Percentiles rank a stretch among this genome's conserved stretches.
These are phyloP conservation scores for Saccharomycopsis fermentans DNA, from an alignment of 805 yeast species.

Conservation along the genomic window DNA sequence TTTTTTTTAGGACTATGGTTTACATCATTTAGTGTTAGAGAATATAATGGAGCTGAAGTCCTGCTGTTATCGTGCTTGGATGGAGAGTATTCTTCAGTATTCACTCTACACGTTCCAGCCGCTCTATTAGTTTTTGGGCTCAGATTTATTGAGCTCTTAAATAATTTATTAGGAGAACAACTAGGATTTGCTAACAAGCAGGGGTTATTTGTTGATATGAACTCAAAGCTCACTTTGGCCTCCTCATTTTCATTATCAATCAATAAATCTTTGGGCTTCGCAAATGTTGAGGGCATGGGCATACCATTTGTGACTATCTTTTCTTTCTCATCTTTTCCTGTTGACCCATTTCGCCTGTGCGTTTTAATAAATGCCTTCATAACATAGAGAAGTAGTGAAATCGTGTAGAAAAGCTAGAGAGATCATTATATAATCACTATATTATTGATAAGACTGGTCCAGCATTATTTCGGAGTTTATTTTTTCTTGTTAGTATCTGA, in stretches of 20 bases:
- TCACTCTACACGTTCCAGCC: not conserved
- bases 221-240: constrained; percentile 8
- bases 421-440: too few relatives aligned
- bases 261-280: not conserved
- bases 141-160: not conserved
- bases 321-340: constrained; percentile 16
- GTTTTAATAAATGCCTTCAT: constrained; percentile 18
- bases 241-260: not conserved
- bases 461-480: too few relatives aligned
- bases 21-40: not conserved
- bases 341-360: constrained; percentile 16
- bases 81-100: not conserved
- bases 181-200: not conserved
- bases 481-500: not conserved
- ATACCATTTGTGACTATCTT: constrained; percentile 1
- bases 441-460: too few relatives aligned
- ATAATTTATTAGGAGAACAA: not conserved
- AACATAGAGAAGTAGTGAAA: too few relatives aligned
- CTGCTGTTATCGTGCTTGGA: not conserved
- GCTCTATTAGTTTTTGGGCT: not conserved
- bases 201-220: constrained; percentile 16
- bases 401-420: too few relatives aligned
- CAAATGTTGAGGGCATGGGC: not conserved
- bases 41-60: constrained; percentile 5
- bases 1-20: constrained; percentile 3